Evolutionary conservation across 345 rosid genomes (phyloP).

Genomic region (Pistacia integerrima): DNA sequence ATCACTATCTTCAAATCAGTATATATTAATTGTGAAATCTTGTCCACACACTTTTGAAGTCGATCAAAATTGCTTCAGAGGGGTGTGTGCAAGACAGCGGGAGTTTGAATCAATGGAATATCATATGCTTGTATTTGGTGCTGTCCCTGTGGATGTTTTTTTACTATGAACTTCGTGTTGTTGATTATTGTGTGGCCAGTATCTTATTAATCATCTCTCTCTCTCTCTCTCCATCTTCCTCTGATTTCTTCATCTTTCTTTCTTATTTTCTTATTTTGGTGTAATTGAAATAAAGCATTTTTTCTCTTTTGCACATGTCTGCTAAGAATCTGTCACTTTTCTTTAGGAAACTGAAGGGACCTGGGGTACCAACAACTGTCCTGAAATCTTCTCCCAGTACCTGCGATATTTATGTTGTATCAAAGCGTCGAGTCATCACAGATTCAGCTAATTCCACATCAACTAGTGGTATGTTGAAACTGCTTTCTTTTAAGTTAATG

Average conservation of each 20-base stretch:
- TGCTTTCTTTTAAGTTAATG: conserved; percentile 3
- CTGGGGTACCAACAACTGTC: conserved; percentile 54
- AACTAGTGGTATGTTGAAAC: conserved; percentile 34
- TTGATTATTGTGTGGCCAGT: not conserved
- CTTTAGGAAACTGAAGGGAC: conserved; percentile 54
- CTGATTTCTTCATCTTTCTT: not conserved
- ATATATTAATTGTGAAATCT: not conserved
- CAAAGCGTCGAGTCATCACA: conserved; percentile 41
- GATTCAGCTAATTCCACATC: conserved; percentile 43
- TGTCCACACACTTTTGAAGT: not conserved
- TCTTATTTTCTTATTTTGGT: not conserved
- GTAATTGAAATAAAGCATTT: not conserved
- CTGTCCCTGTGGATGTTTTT: not conserved
- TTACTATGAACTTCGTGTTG: not conserved
- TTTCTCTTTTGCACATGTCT: not conserved
- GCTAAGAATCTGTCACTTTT: conserved; percentile 16
- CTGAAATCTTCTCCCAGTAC: conserved; percentile 49
- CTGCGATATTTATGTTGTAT: conserved; percentile 58
- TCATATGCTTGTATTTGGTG: not conserved
- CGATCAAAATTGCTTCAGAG: not conserved
- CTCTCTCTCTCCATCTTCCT: not conserved
- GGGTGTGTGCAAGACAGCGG: not conserved
- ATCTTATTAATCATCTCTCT: not conserved
- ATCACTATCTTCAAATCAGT: not conserved
- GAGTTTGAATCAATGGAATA: not conserved